phyloP scores from a whole-genome alignment of 129 eudicot genomes.

The Lactuca saligna region DNA sequence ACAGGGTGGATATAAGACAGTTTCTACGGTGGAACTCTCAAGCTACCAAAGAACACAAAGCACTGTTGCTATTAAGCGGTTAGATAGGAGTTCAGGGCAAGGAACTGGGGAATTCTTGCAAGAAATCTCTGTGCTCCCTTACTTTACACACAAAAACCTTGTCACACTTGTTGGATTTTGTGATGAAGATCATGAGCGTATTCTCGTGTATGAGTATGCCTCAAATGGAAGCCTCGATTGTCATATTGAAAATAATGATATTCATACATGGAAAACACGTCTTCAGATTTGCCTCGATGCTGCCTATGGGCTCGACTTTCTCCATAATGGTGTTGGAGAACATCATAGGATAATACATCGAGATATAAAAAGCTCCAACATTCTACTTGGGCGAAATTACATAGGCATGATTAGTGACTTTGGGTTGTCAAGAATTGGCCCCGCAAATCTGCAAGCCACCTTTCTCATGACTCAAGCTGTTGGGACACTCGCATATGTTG shows the following conservation, averaged over 20 bases:
- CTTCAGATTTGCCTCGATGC: constrained; percentile 18
- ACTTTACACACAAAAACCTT: constrained; percentile 18
- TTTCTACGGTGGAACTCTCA: background rate
- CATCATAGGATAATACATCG: constrained; percentile 33
- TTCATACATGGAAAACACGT: constrained; percentile 1
- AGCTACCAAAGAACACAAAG: constrained; percentile 23
- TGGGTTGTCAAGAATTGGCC: constrained; percentile 36
- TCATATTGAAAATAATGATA: background rate
- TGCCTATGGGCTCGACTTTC: constrained; percentile 25
- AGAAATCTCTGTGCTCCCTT: constrained; percentile 32
- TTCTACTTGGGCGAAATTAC: constrained; percentile 16
- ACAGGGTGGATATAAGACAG: background rate
- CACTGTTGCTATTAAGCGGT: constrained; percentile 25
- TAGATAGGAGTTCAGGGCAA: constrained; percentile 31
- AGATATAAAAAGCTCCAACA: constrained; percentile 34
- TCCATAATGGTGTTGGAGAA: constrained; percentile 30
- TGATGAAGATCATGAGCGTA: constrained; percentile 19
- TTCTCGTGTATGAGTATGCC: constrained; percentile 30
- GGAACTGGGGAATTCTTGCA: constrained; percentile 31
- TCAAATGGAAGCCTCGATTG: constrained; percentile 31
- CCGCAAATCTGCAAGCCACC: constrained; percentile 29
- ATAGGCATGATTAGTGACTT: background rate
- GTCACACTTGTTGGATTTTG: too few relatives aligned
- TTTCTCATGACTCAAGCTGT: constrained; percentile 35
- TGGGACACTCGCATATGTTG: constrained; percentile 33